Evolutionary conservation across 768 basidiomycete genomes (phyloP).

Genomic region (Termitomyces sp.): DNA sequence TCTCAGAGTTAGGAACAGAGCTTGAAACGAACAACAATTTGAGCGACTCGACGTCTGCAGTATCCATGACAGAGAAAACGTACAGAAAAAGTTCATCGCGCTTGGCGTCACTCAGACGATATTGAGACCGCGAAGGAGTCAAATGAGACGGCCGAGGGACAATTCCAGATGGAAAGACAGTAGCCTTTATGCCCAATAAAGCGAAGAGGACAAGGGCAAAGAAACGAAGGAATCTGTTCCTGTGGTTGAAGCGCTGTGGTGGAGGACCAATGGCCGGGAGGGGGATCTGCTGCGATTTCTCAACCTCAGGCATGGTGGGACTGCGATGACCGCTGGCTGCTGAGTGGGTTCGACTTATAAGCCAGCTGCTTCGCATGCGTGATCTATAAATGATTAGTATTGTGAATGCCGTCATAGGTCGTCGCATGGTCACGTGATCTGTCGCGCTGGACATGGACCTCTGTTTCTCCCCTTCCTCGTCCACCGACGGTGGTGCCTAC

Average conservation of each 20-base stretch:
- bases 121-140: background rate
- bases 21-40: slow-evolving; percentile 23
- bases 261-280: slow-evolving; percentile 3
- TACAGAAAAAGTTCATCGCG: slow-evolving; percentile 18
- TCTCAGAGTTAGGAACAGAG: slow-evolving; percentile 49
- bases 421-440: background rate
- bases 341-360: background rate
- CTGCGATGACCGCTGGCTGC: background rate
- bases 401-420: background rate
- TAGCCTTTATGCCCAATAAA: slow-evolving; percentile 6
- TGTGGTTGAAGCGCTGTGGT: background rate
- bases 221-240: slow-evolving; percentile 8
- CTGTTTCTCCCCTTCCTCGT: slow-evolving; percentile 44
- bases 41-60: background rate
- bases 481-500: slow-evolving; percentile 45
- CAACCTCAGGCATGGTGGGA: slow-evolving; percentile 8
- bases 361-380: background rate
- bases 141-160: background rate
- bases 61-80: background rate
- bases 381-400: background rate
- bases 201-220: slow-evolving; percentile 2
- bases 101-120: slow-evolving; percentile 7
- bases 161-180: background rate
- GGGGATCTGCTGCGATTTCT: slow-evolving; percentile 9
- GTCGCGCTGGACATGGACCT: slow-evolving; percentile 33